Evolutionary conservation across 176 grass and related monocot genomes (phyloP).

Genomic region (Dendrocalamus sinicus): DNA sequence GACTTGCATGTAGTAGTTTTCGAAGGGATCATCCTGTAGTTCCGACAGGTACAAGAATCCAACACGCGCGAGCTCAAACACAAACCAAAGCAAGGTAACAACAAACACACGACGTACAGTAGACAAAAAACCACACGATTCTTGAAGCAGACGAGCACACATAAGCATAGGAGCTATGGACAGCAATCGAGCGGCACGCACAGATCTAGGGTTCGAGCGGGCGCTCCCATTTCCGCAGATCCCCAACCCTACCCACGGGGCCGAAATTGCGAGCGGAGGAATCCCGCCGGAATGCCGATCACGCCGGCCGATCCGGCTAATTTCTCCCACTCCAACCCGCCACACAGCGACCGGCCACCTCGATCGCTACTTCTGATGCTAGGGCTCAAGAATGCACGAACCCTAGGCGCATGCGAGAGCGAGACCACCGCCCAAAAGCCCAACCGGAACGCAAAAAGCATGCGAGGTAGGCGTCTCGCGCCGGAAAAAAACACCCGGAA

Average conservation of each 20-base stretch:
- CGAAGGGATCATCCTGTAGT: background rate
- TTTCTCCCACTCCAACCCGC: background rate
- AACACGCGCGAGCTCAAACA: background rate
- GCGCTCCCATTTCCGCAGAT: background rate
- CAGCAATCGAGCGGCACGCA: background rate
- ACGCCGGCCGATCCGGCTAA: background rate
- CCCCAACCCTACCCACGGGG: background rate
- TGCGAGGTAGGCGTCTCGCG: background rate
- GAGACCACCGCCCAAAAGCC: background rate
- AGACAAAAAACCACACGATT: background rate
- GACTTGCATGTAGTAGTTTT: background rate
- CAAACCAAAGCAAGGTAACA: background rate
- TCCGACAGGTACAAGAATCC: background rate
- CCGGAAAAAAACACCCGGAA: background rate
- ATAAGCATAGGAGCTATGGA: background rate
- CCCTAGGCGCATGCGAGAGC: background rate
- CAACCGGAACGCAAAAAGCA: background rate
- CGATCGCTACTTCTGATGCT: background rate
- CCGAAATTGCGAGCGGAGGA: background rate
- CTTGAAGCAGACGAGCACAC: background rate
- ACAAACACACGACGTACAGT: background rate
- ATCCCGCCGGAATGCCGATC: background rate
- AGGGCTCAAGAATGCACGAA: background rate
- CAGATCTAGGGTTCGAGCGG: background rate
- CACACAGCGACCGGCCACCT: too few relatives aligned